Evolutionary conservation across 352 stramenopile species (phyloP), one percentile per base, ranked within the genome.

Genomic region (Phytophthora hybrid): DNA sequence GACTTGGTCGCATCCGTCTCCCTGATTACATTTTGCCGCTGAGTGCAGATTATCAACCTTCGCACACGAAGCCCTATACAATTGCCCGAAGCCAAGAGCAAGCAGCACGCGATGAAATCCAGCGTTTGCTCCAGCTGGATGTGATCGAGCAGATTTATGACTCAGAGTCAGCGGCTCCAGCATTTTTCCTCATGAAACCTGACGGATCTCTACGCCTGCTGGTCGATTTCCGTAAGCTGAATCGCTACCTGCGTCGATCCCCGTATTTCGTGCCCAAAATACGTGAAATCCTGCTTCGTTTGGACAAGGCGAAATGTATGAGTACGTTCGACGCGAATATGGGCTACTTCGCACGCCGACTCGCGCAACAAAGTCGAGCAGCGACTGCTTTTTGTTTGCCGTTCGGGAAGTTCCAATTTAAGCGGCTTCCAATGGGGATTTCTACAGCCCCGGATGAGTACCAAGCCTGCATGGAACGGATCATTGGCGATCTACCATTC

Each of bases 81-180:
- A 41, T 65, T 9, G 1, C 64, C 26, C 66, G 49, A 34, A 67
- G 54, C 18, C 57, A 63, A 21, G 57, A 73, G 11, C 26, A 66
- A 3, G 19, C 6, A 67, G 39, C 66, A 26, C 18, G 49, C 13
- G 5, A 18, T 13, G 49, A 66, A 29, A 73, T 73, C 0, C 3
- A 73, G 11, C n/a, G 37, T 11, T 51, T 63, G 1, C 4, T 63
- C 1, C 4, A 73, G 0, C 16, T 58, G 7, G 57, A 63, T 13
- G 51, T 73, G 7, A n/a, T 73, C 1, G 66, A 73, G 23, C 66
- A 73, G 37, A 63, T 67, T 6, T 73, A 67, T 39, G 66, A 26
- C 0, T 63, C 58, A 2, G 57, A 63, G 7, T 4, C 39, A 1
- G 49, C 66, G 21, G 23, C 37, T 21, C 58, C 66, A 3, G 66